phyloP scores from a whole-genome alignment of 345 rosid species.

The Brassica napus region DNA sequence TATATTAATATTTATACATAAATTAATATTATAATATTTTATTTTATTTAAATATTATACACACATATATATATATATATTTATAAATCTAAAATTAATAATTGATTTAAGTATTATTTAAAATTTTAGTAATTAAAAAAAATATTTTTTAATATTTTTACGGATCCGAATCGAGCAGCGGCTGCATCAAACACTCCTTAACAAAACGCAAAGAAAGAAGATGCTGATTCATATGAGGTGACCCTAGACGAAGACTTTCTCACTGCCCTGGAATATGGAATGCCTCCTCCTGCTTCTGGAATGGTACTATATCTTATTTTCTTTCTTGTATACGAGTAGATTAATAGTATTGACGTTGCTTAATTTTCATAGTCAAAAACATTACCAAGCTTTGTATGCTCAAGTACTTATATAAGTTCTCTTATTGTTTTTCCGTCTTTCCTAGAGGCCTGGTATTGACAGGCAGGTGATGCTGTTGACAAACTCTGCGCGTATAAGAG shows the following conservation, averaged over 20 bases:
- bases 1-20: too few relatives aligned
- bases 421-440: constrained; percentile 13
- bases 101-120: too few relatives aligned
- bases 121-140: too few relatives aligned
- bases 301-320: constrained; percentile 52
- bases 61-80: neutral
- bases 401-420: neutral
- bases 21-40: too few relatives aligned
- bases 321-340: neutral
- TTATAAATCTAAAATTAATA: too few relatives aligned
- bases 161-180: constrained; percentile 37
- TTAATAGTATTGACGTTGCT: neutral
- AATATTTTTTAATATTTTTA: too few relatives aligned
- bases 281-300: constrained; percentile 94
- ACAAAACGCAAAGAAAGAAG: constrained; percentile 38
- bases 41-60: too few relatives aligned
- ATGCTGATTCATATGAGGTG: constrained; percentile 77
- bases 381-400: neutral
- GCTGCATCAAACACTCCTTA: constrained; percentile 39
- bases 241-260: constrained; percentile 90
- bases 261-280: constrained; percentile 90
- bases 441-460: constrained; percentile 89
- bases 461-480: constrained; percentile 55
- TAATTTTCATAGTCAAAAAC: neutral
- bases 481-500: constrained; percentile 79